phyloP scores from a whole-genome alignment of 306 rosid species.

The Dryas octopetala region DNA sequence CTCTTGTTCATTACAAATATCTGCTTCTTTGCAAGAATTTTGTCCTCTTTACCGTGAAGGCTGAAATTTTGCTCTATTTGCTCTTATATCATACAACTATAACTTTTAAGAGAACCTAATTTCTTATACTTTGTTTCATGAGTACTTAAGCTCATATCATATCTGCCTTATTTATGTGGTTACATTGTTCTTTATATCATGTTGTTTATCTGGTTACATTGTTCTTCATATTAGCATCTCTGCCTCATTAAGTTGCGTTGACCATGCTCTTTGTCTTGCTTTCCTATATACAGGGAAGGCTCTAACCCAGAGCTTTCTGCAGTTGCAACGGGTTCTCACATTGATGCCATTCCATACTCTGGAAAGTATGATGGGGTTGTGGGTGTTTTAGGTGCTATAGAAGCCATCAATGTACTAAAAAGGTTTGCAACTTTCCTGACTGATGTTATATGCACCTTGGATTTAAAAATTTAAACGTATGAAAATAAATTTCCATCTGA shows the following conservation, averaged over 20 bases:
- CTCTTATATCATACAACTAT: neutral
- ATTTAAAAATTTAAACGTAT: neutral
- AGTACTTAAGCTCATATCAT: conserved; percentile 6
- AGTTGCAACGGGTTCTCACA: conserved; percentile 91
- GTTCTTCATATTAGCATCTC: neutral
- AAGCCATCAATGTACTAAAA: conserved; percentile 80
- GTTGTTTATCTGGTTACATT: neutral
- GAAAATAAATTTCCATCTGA: conserved; percentile 9
- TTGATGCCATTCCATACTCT: conserved; percentile 94
- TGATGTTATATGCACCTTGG: conserved; percentile 9
- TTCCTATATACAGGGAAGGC: conserved; percentile 66
- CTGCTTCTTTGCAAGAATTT: neutral
- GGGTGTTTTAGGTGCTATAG: conserved; percentile 97
- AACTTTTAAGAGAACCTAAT: neutral
- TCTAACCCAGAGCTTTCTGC: conserved; percentile 70
- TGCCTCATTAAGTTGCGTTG: conserved; percentile 8
- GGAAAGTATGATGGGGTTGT: conserved; percentile 97
- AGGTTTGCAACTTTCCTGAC: conserved; percentile 50
- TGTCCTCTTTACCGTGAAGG: no score
- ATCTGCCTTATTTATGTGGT: neutral
- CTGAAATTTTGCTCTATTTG: neutral
- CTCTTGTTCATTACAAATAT: neutral
- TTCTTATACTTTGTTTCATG: neutral
- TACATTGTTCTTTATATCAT: neutral
- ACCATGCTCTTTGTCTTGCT: conserved; percentile 1